Evolutionary conservation across 169 alveolate genomes (phyloP), one percentile per base, ranked within the genome.

Genomic region (Cryptosporidium sp.): DNA sequence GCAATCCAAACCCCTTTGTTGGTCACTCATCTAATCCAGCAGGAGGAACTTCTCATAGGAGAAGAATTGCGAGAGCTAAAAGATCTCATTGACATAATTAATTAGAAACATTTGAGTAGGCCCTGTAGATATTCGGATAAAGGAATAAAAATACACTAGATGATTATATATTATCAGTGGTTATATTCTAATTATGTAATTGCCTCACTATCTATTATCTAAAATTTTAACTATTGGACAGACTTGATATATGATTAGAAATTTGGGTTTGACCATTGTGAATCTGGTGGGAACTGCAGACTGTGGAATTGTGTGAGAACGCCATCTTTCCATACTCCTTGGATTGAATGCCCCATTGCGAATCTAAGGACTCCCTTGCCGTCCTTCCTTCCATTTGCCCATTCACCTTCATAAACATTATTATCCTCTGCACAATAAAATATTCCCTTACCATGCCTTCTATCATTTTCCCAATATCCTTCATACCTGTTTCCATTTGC

Each of bases 401-500:
- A 97, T 80, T 94, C 96, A 9, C 99, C 99, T 59, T 95, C 96
- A 89, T 96, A 96, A 37, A 94, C 92, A 59, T 93, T 89, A 5
- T 95, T 94, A 74, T 95, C 98, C 91, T 95, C 97, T n/a, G 97
- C 95, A 61, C 98, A 96, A 55, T 92, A 93, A 84, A 96, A 96
- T 41, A 92, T 84, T 7, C 97, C 97, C 39, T 68, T 92, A n/a
- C 97, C 98, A 65, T 95, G 97, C 29, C 98, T 91, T 70, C 95
- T 94, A 93, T 97, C 98, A 85, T 94, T 96, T 14, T 92, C 91
- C 98, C 98, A 97, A 59, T 96, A 97, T 8, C 98, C 98, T 65
- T 94, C 96, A 84, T 96, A 97, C 51, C 96, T 92, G 84, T 97
- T 96, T 29, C 99, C 99, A 85, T 97, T 97, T 9, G 97, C 93